Evolutionary conservation across 2,329 filamentous ascomycete species (phyloP), one percentile per base, ranked within the genome.

Genomic region (Neocatenulostroma microsporum): DNA sequence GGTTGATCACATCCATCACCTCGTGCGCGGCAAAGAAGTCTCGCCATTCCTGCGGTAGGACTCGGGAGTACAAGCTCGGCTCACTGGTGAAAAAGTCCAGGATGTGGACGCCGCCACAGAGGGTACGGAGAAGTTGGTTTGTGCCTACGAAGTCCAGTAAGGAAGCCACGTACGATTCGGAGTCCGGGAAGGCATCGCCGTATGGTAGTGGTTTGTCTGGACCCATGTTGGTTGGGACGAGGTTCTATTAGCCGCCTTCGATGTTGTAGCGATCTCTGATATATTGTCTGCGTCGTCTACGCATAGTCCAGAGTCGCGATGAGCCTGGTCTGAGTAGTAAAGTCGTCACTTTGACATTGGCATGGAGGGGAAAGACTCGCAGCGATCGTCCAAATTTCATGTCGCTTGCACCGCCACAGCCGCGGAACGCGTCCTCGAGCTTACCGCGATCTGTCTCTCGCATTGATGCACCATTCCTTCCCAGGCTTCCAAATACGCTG

Each of bases 91-190:
- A 86, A 63, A 98, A 96, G 60, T 98, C 91, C 39, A 96, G 72
- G 45, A 98, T 88, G 57, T 98, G 91, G 1, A 96, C 84, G n/a
- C 89, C 88, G 36, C 91, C 91, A 56, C 87, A 94, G n/a, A 98
- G 72, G 18, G 84, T 85, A 47, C 85, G 82, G 50, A 95, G 87
- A 1, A 86, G 69, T 36, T 80, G 74, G 30, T 82, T 84, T 2
- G 77, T 78, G 5, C 78, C 78, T 2, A 80, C 75, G 53, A 96
- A 94, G 14, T 76, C 58, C 18, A 96, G 70, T 10, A 96, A 74
- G 13, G 78, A 79, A 18, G 84, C 70, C 32, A 94, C 74, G 60
- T 94, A 98, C 36, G 78, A 73, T 31, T 94, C 84, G 5, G 78
- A 65, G 29, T 75, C 76, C 24, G 67, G 57, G 68, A 89, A 95